Evolutionary conservation across 2,329 filamentous ascomycete genomes (phyloP), one percentile per base, ranked within the genome.

Genomic region (Plectosphaerella cucumerina): DNA sequence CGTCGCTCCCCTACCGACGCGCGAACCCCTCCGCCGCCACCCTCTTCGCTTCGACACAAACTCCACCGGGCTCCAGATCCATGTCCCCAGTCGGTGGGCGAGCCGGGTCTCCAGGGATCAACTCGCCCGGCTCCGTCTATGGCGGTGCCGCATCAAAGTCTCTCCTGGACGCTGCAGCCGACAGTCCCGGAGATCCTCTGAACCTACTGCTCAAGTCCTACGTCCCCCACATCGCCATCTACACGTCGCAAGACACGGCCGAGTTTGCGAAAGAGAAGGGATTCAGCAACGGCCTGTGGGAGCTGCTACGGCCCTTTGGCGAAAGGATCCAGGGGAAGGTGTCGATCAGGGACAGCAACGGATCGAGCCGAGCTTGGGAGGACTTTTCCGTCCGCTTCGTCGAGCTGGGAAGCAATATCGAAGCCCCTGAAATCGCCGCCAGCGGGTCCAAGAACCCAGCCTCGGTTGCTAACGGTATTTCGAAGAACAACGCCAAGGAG

Each of bases 341-440:
- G 48, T 89, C 89, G 4, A 86, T 97, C 50, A 78, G 94, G 60
- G 94, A 99, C 69, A 97, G 92, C 64, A 85, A 89, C 59, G 93
- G 94, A 9, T 82, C 86, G 42, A 92, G 90, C 64, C 84, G 84
- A 63, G 81, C 83, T 37, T 93, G 88, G 73, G 93, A 97, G 50
- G 91, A 97, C 66, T 99, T 91, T 68, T 87, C 90, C 1, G 80
- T 99, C 52, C 86, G 90, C 50, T 97, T 99, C 66, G 84, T 87
- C 5, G 81, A 83, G 52, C 81, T 95, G 50, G 84, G 84, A 2
- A 75, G 80, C 57, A 74, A 77, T 20, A 63, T 84, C 15, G 78
- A 82, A 58, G 68, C 73, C 46, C 76, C 78, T 2, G 75, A 80
- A 48, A 66, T 72, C 10, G 60, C 62, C 12, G 60, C 63, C 6